Evolutionary conservation across 2,329 filamentous ascomycete species (phyloP).

Genomic region (Scedosporium apiospermum): DNA sequence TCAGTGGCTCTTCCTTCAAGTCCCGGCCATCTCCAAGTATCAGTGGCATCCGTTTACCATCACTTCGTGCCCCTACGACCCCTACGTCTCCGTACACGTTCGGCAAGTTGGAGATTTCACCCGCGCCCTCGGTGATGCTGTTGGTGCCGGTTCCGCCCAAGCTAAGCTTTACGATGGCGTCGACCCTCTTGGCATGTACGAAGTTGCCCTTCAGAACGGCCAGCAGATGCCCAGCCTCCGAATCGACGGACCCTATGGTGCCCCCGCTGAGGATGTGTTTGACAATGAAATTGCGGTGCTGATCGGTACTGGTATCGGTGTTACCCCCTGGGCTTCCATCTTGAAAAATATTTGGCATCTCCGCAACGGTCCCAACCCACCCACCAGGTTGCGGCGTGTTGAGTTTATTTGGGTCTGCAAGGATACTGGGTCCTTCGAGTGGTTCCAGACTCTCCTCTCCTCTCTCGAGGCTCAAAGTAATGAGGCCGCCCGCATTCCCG

Average conservation of each 20-base stretch:
- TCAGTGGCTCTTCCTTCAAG: conserved; percentile 95
- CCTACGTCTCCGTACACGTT: conserved; percentile 88
- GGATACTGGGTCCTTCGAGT: conserved; percentile 92
- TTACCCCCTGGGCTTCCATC: conserved; percentile 79
- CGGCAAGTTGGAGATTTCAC: conserved; percentile 97
- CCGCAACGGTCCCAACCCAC: conserved; percentile 81
- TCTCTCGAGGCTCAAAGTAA: conserved; percentile 82
- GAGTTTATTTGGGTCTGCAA: conserved; percentile 99
- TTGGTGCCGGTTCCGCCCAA: conserved; percentile 85
- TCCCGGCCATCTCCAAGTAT: conserved; percentile 75
- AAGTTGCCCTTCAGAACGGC: conserved; percentile 87
- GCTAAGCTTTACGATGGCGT: conserved; percentile 83
- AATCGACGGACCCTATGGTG: conserved; percentile 93
- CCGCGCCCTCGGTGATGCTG: conserved; percentile 79
- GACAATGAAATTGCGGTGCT: conserved; percentile 82
- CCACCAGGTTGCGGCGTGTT: conserved; percentile 79
- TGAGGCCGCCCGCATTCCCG: conserved; percentile 56
- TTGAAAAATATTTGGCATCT: conserved; percentile 98
- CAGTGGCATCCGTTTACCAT: conserved; percentile 99
- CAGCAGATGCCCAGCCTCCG: conserved; percentile 84
- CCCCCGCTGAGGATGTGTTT: conserved; percentile 95
- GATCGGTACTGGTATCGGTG: conserved; percentile 78
- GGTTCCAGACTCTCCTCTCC: conserved; percentile 91
- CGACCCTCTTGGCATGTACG: conserved; percentile 94
- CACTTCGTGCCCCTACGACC: conserved; percentile 93